Percentiles rank a stretch among this genome's conserved stretches.
phyloP scores from a whole-genome alignment of 2,329 filamentous ascomycete species.

The Rachicladosporium sp. region DNA sequence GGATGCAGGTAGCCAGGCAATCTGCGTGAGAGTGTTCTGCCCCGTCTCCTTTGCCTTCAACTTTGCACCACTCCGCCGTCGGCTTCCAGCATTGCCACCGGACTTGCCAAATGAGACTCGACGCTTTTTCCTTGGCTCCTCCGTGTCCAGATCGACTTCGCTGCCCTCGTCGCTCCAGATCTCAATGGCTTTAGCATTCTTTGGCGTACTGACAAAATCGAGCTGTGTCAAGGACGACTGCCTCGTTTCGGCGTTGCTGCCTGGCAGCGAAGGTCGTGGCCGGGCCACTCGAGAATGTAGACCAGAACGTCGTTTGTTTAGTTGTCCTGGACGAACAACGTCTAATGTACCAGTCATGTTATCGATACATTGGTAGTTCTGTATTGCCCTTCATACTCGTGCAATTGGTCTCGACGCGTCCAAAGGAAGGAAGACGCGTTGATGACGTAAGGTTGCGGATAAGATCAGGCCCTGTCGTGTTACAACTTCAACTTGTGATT shows the following conservation, averaged over 20 bases:
- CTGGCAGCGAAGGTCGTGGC: conserved; percentile 1
- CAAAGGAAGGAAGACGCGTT: too few species aligned
- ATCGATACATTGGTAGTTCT: too few species aligned
- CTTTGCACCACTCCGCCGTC: background rate
- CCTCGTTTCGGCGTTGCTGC: conserved; percentile 3
- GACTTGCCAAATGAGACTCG: background rate
- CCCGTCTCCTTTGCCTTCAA: conserved; percentile 2
- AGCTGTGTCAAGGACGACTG: conserved; percentile 7
- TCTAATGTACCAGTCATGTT: too few species aligned
- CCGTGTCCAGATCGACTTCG: conserved; percentile 1
- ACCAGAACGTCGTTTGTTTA: background rate
- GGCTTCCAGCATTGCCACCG: background rate
- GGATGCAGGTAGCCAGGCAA: too few species aligned
- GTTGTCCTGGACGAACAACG: background rate
- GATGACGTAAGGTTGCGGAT: too few species aligned
- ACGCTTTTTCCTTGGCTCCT: conserved; percentile 4
- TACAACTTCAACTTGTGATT: too few species aligned
- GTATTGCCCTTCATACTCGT: too few species aligned
- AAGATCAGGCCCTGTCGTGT: too few species aligned
- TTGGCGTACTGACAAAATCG: conserved; percentile 7
- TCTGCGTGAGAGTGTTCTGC: conserved; percentile 7
- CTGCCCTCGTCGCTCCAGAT: background rate
- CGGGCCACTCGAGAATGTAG: background rate
- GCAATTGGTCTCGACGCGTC: too few species aligned
- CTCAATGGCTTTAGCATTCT: background rate